Evolutionary conservation across 2,329 filamentous ascomycete species (phyloP).

Genomic region (Fusarium sp.): DNA sequence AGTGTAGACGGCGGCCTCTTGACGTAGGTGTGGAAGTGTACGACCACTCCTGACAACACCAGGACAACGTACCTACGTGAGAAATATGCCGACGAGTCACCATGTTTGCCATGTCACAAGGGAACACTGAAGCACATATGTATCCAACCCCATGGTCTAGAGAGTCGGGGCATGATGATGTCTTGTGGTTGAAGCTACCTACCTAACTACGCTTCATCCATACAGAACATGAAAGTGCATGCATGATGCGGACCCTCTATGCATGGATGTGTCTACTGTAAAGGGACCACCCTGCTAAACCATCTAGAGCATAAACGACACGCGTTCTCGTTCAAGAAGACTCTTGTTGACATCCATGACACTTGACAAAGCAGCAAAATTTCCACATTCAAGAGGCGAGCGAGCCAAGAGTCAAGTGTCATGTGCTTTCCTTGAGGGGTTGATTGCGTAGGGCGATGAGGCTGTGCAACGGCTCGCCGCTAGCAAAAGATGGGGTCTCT

Average conservation of each 20-base stretch:
- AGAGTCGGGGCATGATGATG: background rate
- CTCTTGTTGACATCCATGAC: background rate
- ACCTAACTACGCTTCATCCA: background rate
- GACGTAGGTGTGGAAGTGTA: background rate
- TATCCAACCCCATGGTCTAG: background rate
- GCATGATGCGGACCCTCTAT: constrained; percentile 5
- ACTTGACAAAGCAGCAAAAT: background rate
- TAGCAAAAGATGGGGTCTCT: constrained; percentile 8
- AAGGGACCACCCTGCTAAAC: background rate
- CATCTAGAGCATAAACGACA: background rate
- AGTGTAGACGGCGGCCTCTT: background rate
- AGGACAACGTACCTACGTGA: background rate
- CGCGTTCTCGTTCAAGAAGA: background rate
- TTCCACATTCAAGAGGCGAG: background rate
- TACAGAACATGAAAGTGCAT: constrained; percentile 7
- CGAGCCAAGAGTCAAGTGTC: constrained; percentile 31
- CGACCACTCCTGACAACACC: background rate
- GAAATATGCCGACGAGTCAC: constrained; percentile 1
- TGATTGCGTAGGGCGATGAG: constrained; percentile 44
- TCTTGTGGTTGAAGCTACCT: background rate
- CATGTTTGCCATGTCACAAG: background rate
- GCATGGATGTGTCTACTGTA: background rate
- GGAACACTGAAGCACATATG: background rate
- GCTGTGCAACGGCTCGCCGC: constrained; percentile 39
- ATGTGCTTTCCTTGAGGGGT: constrained; percentile 36